Percentiles rank a stretch among this genome's conserved stretches.
Evolutionary conservation across 805 yeast species (phyloP).

Genomic region (Candida patagonica): DNA sequence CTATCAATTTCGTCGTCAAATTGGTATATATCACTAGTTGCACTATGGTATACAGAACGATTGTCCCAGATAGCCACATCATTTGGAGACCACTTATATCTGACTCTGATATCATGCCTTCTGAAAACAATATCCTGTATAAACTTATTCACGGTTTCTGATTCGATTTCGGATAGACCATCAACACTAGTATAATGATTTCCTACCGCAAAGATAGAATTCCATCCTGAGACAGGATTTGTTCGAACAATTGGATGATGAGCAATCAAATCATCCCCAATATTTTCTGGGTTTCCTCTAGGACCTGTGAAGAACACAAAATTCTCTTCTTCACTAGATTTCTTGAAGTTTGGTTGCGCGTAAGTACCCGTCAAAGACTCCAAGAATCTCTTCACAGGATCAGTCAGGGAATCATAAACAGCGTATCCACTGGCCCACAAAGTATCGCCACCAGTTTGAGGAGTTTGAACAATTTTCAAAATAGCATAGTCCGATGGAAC

Average conservation of each 20-base stretch:
- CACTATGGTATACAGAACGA: slow-evolving; percentile 52
- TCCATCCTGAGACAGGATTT: no score
- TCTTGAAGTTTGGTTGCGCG: slow-evolving; percentile 2
- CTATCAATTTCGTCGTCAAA: slow-evolving; percentile 16
- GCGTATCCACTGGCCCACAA: slow-evolving; percentile 45
- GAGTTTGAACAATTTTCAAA: slow-evolving; percentile 52
- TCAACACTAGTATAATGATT: no score
- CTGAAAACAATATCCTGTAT: no score
- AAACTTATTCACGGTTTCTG: no score
- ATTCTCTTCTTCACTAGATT: slow-evolving; percentile 8
- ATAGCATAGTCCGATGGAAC: slow-evolving; percentile 71
- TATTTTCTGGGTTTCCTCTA: no score
- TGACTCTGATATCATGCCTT: slow-evolving; percentile 36
- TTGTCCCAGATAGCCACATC: slow-evolving; percentile 56
- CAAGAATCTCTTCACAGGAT: slow-evolving; percentile 37
- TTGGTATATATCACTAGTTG: slow-evolving; percentile 41
- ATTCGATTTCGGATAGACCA: no score
- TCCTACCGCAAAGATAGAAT: no score
- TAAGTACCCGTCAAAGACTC: slow-evolving; percentile 53
- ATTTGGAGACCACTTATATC: slow-evolving; percentile 43
- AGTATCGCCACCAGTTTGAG: slow-evolving; percentile 48
- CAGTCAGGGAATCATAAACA: slow-evolving; percentile 45
- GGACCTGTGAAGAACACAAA: no score
- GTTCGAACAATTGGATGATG: no score
- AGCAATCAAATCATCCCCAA: no score